phyloP scores from a whole-genome alignment of 148 eudicot species.

The Nyssa sinensis region DNA sequence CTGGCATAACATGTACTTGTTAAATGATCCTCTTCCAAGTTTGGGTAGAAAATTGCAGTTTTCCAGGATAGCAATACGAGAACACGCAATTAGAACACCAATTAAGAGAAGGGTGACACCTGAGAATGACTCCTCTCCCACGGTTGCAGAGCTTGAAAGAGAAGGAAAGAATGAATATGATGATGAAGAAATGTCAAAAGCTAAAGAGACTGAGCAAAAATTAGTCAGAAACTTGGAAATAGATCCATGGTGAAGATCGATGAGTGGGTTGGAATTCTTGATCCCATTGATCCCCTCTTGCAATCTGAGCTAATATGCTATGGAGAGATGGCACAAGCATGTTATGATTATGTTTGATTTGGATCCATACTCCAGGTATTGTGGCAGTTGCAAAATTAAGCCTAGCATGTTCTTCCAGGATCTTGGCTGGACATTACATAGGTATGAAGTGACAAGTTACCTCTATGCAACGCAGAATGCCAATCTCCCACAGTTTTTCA shows the following conservation, averaged over 20 bases:
- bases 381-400: conserved; percentile 30
- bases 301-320: conserved; percentile 34
- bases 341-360: conserved; percentile 39
- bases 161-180: background rate
- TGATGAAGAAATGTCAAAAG: background rate
- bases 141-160: background rate
- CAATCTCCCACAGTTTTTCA: conserved; percentile 30
- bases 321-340: conserved; percentile 49
- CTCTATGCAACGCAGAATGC: conserved; percentile 28
- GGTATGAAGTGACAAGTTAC: conserved; percentile 34
- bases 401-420: conserved; percentile 25
- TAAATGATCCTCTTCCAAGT: conserved; percentile 1
- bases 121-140: background rate
- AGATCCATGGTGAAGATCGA: conserved; percentile 33
- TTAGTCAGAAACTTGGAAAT: conserved; percentile 19
- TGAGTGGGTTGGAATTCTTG: conserved; percentile 34
- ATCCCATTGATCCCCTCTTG: conserved; percentile 34
- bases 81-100: background rate
- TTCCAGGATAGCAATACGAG: background rate
- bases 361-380: conserved; percentile 32
- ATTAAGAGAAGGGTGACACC: background rate
- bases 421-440: conserved; percentile 14
- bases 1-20: no score
- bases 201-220: background rate
- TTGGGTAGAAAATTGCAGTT: background rate